Percentiles rank a stretch among this genome's conserved stretches.
phyloP scores from a whole-genome alignment of 495 filamentous ascomycete genomes.

The Rhypophila decipiens region DNA sequence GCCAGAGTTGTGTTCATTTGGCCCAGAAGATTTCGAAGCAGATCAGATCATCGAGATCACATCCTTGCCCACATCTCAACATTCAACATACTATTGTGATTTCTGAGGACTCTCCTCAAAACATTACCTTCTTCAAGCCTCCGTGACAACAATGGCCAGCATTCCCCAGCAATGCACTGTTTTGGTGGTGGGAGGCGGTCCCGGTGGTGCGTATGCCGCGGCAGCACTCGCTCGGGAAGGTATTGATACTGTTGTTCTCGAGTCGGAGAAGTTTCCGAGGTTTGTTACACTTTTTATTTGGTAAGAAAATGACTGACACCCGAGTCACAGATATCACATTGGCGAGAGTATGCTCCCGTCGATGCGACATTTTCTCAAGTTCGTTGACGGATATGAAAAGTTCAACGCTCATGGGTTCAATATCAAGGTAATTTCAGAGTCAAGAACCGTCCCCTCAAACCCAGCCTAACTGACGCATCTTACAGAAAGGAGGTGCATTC shows the following conservation, averaged over 20 bases:
- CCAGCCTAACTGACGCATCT: too few relatives aligned
- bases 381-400: constrained; percentile 39
- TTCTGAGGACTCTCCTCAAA: too few relatives aligned
- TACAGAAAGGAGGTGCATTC: too few relatives aligned
- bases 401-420: constrained; percentile 41
- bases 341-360: constrained; percentile 48
- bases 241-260: constrained; percentile 35
- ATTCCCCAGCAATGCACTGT: constrained; percentile 35
- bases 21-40: too few relatives aligned
- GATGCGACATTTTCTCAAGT: constrained; percentile 39
- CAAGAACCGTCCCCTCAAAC: too few relatives aligned
- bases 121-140: too few relatives aligned
- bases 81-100: not conserved
- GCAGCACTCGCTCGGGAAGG: constrained; percentile 39
- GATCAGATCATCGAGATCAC: too few relatives aligned
- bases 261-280: constrained; percentile 43
- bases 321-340: constrained; percentile 36
- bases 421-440: too few relatives aligned
- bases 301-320: too few relatives aligned
- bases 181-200: constrained; percentile 42
- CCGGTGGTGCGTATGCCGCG: constrained; percentile 41
- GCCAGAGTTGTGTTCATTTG: too few relatives aligned
- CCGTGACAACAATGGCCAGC: not conserved
- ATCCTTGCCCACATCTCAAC: too few relatives aligned
- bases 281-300: constrained; percentile 5